A percentile compares a stretch with the other conserved stretches of the same genome.
Evolutionary conservation across 2,329 filamentous ascomycete genomes (phyloP).

Genomic region (Grosmannia huntii): DNA sequence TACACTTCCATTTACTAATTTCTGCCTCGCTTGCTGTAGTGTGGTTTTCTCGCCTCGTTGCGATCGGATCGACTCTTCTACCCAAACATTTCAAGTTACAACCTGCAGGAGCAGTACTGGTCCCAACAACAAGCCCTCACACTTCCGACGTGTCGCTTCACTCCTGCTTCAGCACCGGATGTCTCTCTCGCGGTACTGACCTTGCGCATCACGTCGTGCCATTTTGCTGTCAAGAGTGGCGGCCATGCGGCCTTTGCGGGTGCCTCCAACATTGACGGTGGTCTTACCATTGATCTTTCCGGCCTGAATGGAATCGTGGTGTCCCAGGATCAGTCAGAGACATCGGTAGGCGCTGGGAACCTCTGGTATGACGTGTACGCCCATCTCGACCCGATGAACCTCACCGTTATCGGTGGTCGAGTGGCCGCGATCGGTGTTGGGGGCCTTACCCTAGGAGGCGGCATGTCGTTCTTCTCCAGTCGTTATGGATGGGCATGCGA

Average conservation of each 20-base stretch:
- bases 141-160: slow-evolving; percentile 10
- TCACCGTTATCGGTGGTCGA: slow-evolving; percentile 29
- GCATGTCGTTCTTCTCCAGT: slow-evolving; percentile 36
- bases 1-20: not conserved
- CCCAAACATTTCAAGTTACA: slow-evolving; percentile 14
- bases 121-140: slow-evolving; percentile 16
- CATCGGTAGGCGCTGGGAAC: slow-evolving; percentile 29
- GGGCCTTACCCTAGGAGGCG: slow-evolving; percentile 39
- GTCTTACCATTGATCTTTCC: slow-evolving; percentile 31
- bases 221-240: slow-evolving; percentile 34
- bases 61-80: slow-evolving; percentile 12
- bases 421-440: slow-evolving; percentile 34
- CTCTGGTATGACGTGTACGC: slow-evolving; percentile 28
- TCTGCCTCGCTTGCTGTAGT: not conserved
- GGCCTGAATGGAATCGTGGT: slow-evolving; percentile 25
- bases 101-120: slow-evolving; percentile 18
- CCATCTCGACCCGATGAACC: slow-evolving; percentile 27
- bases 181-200: slow-evolving; percentile 17
- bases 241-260: slow-evolving; percentile 35
- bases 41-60: not conserved
- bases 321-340: slow-evolving; percentile 8
- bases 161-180: slow-evolving; percentile 11
- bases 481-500: slow-evolving; percentile 39
- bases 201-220: slow-evolving; percentile 11
- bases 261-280: slow-evolving; percentile 26